phyloP scores from a whole-genome alignment of 2,329 filamentous ascomycete species.

The Leptoxyphium fumago region DNA sequence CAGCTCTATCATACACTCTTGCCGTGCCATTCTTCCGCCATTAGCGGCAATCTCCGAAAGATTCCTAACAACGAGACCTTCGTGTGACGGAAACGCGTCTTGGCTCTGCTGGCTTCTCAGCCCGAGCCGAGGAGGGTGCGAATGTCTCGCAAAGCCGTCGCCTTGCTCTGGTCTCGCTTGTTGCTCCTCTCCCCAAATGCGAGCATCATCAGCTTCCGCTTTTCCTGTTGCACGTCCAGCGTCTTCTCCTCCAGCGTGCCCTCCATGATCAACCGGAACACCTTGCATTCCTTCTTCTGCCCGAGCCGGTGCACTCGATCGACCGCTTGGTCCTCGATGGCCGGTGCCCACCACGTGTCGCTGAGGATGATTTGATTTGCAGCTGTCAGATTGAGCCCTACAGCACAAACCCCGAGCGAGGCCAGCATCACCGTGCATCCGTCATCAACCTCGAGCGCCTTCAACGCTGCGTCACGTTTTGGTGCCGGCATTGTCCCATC shows the following conservation, averaged over 20 bases:
- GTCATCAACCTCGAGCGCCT: slow-evolving; percentile 50
- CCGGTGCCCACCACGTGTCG: slow-evolving; percentile 85
- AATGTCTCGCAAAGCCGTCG: slow-evolving; percentile 30
- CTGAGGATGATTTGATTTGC: slow-evolving; percentile 74
- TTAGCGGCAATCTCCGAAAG: too few species aligned
- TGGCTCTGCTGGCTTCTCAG: background rate
- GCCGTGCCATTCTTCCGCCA: too few species aligned
- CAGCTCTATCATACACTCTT: too few species aligned
- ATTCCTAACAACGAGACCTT: too few species aligned
- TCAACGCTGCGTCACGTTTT: slow-evolving; percentile 57
- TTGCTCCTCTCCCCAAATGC: slow-evolving; percentile 61
- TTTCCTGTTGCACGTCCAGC: slow-evolving; percentile 61
- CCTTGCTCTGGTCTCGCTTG: slow-evolving; percentile 38
- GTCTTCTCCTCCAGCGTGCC: slow-evolving; percentile 69
- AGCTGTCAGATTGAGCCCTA: slow-evolving; percentile 73
- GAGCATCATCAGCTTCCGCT: slow-evolving; percentile 60
- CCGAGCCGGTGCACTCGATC: slow-evolving; percentile 78
- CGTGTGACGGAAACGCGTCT: too few species aligned
- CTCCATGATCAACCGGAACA: slow-evolving; percentile 73
- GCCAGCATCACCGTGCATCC: slow-evolving; percentile 64
- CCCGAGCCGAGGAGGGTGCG: slow-evolving; percentile 22
- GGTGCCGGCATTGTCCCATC: slow-evolving; percentile 65
- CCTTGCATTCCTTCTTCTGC: slow-evolving; percentile 62
- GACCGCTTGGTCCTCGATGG: slow-evolving; percentile 82
- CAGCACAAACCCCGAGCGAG: slow-evolving; percentile 66